Percentiles rank a stretch among this genome's conserved stretches.
These are phyloP conservation scores for Collybia sordida DNA, from an alignment of 768 basidiomycete genomes.

Conservation along the genomic window DNA sequence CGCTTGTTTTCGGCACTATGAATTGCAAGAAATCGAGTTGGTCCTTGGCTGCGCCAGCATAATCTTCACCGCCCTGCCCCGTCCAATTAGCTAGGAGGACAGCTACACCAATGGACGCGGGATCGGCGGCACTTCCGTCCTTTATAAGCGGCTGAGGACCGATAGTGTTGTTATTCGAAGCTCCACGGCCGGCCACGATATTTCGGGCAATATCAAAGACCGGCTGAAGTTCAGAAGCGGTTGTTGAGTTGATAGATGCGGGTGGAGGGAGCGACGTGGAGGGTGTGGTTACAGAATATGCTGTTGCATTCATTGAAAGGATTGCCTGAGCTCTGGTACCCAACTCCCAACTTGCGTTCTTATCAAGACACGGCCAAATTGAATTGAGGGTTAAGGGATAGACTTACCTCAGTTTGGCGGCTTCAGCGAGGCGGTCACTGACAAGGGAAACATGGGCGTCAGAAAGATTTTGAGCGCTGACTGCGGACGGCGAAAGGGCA, in stretches of 20 bases:
- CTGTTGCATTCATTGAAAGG: conserved; percentile 42
- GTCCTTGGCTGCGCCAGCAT: conserved; percentile 59
- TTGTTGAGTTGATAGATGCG: conserved; percentile 25
- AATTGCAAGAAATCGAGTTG: conserved; percentile 65
- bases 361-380: background rate
- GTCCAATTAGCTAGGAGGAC: conserved; percentile 62
- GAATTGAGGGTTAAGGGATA: background rate
- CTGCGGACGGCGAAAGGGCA: conserved; percentile 3
- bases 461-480: conserved; percentile 28
- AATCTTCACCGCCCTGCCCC: conserved; percentile 45
- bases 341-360: conserved; percentile 46
- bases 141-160: conserved; percentile 60
- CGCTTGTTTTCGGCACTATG: conserved; percentile 56
- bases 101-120: conserved; percentile 73
- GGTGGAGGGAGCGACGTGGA: conserved; percentile 36
- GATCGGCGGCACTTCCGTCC: conserved; percentile 71
- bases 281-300: conserved; percentile 43
- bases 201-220: conserved; percentile 55
- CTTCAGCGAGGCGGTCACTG: conserved; percentile 33
- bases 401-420: conserved; percentile 37
- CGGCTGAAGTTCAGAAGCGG: conserved; percentile 40
- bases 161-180: conserved; percentile 37
- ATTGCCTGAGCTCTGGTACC: conserved; percentile 55
- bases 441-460: conserved; percentile 31
- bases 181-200: conserved; percentile 47